Percentiles rank a stretch among this genome's conserved stretches.
phyloP scores from a whole-genome alignment of 345 rosid species.

The Gossypium australe region DNA sequence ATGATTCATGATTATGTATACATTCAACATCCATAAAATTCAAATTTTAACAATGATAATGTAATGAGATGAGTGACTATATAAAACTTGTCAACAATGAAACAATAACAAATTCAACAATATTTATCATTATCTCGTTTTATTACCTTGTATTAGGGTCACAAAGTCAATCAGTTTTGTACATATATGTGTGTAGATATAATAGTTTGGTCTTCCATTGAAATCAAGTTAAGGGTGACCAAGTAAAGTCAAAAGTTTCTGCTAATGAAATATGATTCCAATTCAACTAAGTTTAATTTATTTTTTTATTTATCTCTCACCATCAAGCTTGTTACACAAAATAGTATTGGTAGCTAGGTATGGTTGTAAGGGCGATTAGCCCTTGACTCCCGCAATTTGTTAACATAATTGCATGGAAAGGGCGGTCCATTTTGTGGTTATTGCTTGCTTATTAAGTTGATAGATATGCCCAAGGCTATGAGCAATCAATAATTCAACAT shows the following conservation, averaged over 20 bases:
- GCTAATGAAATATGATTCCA: not conserved
- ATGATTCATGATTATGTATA: too few relatives aligned
- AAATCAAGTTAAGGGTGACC: not conserved
- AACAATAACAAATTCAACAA: too few relatives aligned
- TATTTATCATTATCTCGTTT: not conserved
- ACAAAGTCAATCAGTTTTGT: not conserved
- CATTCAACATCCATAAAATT: too few relatives aligned
- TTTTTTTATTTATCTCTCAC: not conserved
- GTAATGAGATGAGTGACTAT: too few relatives aligned
- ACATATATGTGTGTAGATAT: not conserved
- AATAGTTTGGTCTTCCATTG: not conserved
- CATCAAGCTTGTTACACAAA: too few relatives aligned
- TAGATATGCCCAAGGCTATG: not conserved
- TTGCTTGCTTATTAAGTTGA: not conserved
- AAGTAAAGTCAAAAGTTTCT: conserved; percentile 7
- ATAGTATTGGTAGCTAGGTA: too few relatives aligned
- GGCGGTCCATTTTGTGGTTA: not conserved
- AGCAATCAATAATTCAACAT: not conserved
- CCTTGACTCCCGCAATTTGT: too few relatives aligned
- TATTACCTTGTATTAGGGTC: too few relatives aligned
- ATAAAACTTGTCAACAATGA: too few relatives aligned
- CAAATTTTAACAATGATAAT: too few relatives aligned
- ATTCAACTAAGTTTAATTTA: not conserved
- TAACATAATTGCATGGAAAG: not conserved
- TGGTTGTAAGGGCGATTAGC: too few relatives aligned